phyloP scores from a whole-genome alignment of 306 rosid species.

The Sicyos baderoa region DNA sequence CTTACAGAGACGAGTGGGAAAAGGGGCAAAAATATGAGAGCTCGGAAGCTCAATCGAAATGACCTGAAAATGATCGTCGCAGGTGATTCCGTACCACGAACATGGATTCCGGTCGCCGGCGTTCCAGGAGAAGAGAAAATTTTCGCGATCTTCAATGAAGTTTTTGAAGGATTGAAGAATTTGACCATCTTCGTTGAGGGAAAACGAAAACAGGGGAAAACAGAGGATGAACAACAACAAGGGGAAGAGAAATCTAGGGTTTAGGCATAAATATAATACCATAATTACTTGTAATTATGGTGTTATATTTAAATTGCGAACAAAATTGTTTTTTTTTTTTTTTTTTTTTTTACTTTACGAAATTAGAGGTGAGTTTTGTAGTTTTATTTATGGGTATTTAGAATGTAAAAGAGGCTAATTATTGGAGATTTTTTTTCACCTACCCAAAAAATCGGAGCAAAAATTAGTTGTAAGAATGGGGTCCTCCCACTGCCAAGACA shows the following conservation, averaged over 20 bases:
- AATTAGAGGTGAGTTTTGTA: too few species aligned
- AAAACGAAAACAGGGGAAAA: neutral
- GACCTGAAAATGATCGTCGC: conserved; percentile 38
- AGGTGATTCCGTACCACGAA: conserved; percentile 50
- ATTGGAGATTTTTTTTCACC: too few species aligned
- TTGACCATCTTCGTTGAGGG: conserved; percentile 56
- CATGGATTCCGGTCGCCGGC: conserved; percentile 47
- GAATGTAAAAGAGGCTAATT: too few species aligned
- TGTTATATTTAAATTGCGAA: too few species aligned
- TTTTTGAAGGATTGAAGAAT: conserved; percentile 42
- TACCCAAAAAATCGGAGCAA: too few species aligned
- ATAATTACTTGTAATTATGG: too few species aligned
- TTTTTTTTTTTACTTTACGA: too few species aligned
- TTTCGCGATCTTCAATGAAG: conserved; percentile 44
- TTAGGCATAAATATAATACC: too few species aligned
- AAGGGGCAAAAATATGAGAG: conserved; percentile 46
- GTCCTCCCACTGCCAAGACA: too few species aligned
- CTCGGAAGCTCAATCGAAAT: conserved; percentile 43
- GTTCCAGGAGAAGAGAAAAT: conserved; percentile 55
- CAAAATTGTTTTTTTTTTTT: too few species aligned
- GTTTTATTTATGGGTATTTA: too few species aligned
- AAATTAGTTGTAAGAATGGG: too few species aligned
- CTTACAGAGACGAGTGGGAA: conserved; percentile 52
- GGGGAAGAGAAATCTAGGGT: neutral
- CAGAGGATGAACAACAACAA: conserved; percentile 11